Evolutionary conservation across 371 early-diverging fungal genomes (phyloP), one percentile per base, ranked within the genome.

Genomic region (Zopfochytrium polystomum): DNA sequence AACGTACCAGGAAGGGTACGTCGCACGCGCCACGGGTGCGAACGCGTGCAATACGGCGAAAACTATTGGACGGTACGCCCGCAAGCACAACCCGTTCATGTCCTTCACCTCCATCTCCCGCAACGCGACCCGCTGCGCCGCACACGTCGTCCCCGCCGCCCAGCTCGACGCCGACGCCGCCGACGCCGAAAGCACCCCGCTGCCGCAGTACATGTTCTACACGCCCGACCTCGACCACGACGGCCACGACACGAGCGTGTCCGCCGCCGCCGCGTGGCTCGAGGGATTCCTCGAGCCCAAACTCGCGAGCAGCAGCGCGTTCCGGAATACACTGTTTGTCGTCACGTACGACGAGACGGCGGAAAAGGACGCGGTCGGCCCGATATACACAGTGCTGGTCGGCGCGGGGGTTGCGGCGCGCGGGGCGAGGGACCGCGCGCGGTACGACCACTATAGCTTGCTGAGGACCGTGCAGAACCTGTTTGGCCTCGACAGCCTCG

Each of bases 361-460:
- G 20, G 32, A 29, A 7, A 13, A 48, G 9, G 23, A 48, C 23
- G 13, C 9, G 9, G n/a, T n/a, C n/a, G n/a, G n/a, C n/a, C n/a
- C n/a, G n/a, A 48, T 48, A 7, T 48, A 22, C 23, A 48, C 20
- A 3, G 23, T 59, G 20, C 51, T 65, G 43, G 20, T 65, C 20
- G 72, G 73, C 15, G 55, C 52, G 6, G 68, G 66, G 4, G 57
- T 60, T 43, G 56, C 29, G 18, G 56, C 57, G 2, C 52, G 68
- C 4, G 63, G 67, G 50, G 71, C 66, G 7, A 73, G 63, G 20
- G 84, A 85, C 51, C 60, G 63, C 25, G 79, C 78, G 4, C 52
- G 55, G 23, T 88, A 86, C 67, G 74, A 71, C 34, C 88, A 88
- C 55, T 88, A 86, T 66, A 80, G 25, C n/a, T n/a, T n/a, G n/a